Evolutionary conservation across 495 filamentous ascomycete species (phyloP).

Genomic region (Terfezia boudieri): DNA sequence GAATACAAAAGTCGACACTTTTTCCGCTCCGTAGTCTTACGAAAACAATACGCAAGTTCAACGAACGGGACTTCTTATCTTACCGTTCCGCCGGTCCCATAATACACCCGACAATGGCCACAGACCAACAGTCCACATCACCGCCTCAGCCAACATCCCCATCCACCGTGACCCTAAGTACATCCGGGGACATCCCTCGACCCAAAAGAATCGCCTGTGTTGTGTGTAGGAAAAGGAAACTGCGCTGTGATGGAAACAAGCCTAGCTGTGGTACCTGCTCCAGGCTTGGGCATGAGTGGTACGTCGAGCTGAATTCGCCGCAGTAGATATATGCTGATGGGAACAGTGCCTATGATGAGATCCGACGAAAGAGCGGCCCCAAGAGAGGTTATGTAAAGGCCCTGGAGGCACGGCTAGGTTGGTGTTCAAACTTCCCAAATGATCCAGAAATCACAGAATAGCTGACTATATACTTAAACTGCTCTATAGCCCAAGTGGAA

Average conservation of each 20-base stretch:
- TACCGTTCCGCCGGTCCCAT: too few relatives aligned
- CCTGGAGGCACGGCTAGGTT: conserved; percentile 81
- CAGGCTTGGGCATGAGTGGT: conserved; percentile 59
- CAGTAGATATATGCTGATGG: not conserved
- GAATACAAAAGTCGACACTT: too few relatives aligned
- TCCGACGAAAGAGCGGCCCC: conserved; percentile 89
- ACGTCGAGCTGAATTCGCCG: not conserved
- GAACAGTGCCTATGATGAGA: conserved; percentile 72
- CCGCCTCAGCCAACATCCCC: not conserved
- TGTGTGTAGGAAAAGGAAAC: conserved; percentile 79
- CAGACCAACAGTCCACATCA: too few relatives aligned
- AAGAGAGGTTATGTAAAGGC: conserved; percentile 98
- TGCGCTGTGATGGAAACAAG: conserved; percentile 54
- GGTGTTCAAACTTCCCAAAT: conserved; percentile 13
- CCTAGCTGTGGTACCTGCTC: conserved; percentile 89
- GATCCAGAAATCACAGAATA: conserved; percentile 3
- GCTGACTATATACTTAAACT: conserved; percentile 6
- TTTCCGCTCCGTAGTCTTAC: too few relatives aligned
- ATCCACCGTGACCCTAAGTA: not conserved
- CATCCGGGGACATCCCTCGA: conserved; percentile 33
- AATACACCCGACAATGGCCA: too few relatives aligned
- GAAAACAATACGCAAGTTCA: too few relatives aligned
- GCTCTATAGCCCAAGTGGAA: conserved; percentile 66
- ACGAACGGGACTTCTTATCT: too few relatives aligned
- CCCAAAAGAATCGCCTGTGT: conserved; percentile 93